Evolutionary conservation across 257 asterid genomes (phyloP), one percentile per base, ranked within the genome.

Genomic region (Fraxinus quadrangulata): DNA sequence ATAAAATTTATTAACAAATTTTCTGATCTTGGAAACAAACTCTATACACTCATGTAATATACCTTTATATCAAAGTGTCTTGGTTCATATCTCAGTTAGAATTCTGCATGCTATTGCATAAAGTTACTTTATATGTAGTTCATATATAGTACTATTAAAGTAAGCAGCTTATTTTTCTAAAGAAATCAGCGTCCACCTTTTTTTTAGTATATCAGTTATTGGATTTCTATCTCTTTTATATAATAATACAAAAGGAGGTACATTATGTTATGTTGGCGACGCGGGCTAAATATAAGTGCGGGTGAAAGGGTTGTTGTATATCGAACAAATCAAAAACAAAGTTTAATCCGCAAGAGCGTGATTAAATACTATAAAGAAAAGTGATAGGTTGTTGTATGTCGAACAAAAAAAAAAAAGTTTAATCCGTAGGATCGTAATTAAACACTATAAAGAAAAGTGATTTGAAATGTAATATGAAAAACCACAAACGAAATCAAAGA

Each of bases 91-190:
- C 47, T 42, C 30, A 3, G 3, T 36, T 67, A 39, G 47, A 73
- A 37, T 67, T 39, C 23, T 0, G 17, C 33, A 3, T 74, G 77
- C 21, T 39, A n/a, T 66, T 45, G 63, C 7, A 69, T 13, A 61
- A 51, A 26, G 26, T 65, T 71, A 69, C 72, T 54, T 4, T 70
- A 21, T 4, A 24, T 0, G 13, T 67, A 26, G 21, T 49, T 45
- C 73, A 30, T 5, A 9, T 56, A n/a, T 40, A 61, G 34, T 45
- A 39, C 39, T 34, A n/a, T 71, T 5, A n/a, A 79, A 51, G 66
- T n/a, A 13, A 75, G 80, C 34, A 70, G 30, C 21, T 47, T 67
- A 24, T 61, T 33, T 79, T 39, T 37, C 42, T 37, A 37, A 8
- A 49, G 56, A 51, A 26, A 7, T 54, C 51, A 71, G 37, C 28